These are phyloP conservation scores for Colletotrichum tanaceti DNA, from an alignment of 2,329 filamentous ascomycete genomes.

Conservation along the genomic window DNA sequence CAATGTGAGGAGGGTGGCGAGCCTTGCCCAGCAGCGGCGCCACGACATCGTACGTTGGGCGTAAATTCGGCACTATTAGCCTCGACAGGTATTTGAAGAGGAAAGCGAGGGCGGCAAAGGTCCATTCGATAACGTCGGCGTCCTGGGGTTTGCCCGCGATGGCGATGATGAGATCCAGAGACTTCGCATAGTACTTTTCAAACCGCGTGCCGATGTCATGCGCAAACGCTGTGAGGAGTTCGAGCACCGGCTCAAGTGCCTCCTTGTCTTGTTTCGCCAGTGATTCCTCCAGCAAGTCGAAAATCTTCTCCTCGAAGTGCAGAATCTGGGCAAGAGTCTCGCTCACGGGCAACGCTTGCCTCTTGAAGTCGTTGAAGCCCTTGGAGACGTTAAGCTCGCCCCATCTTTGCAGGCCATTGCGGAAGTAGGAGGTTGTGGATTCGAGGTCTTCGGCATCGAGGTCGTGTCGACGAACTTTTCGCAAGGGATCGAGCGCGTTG, in stretches of 20 bases:
- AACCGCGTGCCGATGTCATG: slow-evolving; percentile 90
- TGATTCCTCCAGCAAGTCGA: slow-evolving; percentile 79
- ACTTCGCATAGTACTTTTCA: slow-evolving; percentile 84
- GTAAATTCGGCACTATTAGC: slow-evolving; percentile 84
- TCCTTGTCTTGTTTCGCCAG: slow-evolving; percentile 83
- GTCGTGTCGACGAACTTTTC: slow-evolving; percentile 85
- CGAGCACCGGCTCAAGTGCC: slow-evolving; percentile 86
- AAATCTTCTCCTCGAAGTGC: slow-evolving; percentile 88
- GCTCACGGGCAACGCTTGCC: slow-evolving; percentile 79
- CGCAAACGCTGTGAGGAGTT: slow-evolving; percentile 92
- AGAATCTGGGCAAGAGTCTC: slow-evolving; percentile 93
- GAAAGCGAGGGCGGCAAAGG: slow-evolving; percentile 92
- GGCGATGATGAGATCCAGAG: slow-evolving; percentile 79
- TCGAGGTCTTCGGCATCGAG: slow-evolving; percentile 83
- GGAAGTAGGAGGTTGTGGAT: slow-evolving; percentile 86
- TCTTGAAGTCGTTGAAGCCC: slow-evolving; percentile 80
- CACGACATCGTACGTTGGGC: slow-evolving; percentile 86
- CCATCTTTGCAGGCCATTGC: slow-evolving; percentile 87
- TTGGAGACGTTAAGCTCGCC: slow-evolving; percentile 89
- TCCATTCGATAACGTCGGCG: slow-evolving; percentile 96
- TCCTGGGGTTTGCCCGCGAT: slow-evolving; percentile 82
- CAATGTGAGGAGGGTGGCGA: slow-evolving; percentile 85
- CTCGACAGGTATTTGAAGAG: slow-evolving; percentile 97
- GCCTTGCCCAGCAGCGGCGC: slow-evolving; percentile 85
- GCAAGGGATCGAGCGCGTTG: slow-evolving; percentile 89